Evolutionary conservation across 2,329 filamentous ascomycete genomes (phyloP).

Genomic region (Paramyrothecium sp.): DNA sequence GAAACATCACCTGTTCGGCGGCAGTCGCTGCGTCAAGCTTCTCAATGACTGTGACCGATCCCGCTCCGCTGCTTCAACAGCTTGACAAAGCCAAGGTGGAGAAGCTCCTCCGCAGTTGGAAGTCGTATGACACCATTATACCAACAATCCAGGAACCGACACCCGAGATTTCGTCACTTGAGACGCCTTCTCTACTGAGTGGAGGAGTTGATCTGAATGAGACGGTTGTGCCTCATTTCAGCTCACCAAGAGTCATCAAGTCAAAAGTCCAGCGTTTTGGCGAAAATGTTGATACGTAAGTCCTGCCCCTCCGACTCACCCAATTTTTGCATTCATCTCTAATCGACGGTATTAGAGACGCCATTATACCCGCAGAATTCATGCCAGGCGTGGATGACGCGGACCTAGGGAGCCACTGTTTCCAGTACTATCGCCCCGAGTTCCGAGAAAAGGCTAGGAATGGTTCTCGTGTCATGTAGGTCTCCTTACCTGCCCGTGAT

Average conservation of each 20-base stretch:
- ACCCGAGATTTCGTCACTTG: neutral
- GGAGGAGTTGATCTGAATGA: neutral
- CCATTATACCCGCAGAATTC: conserved; percentile 12
- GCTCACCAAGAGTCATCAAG: neutral
- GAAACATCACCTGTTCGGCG: conserved; percentile 41
- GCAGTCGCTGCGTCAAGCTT: conserved; percentile 46
- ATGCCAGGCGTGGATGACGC: conserved; percentile 15
- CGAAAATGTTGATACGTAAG: conserved; percentile 16
- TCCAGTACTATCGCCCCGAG: conserved; percentile 13
- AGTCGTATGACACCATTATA: neutral
- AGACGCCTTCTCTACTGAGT: neutral
- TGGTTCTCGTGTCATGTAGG: conserved; percentile 10
- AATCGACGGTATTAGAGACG: conserved; percentile 8
- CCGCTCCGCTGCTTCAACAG: conserved; percentile 11
- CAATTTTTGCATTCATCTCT: too few relatives aligned
- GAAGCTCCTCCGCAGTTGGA: neutral
- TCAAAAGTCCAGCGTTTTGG: conserved; percentile 13
- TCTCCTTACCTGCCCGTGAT: conserved; percentile 10
- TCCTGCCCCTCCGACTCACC: neutral
- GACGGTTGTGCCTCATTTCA: neutral
- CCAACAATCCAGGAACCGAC: conserved; percentile 1
- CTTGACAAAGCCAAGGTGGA: conserved; percentile 1
- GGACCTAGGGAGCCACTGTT: conserved; percentile 16
- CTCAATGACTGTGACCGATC: conserved; percentile 39
- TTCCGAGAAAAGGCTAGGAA: conserved; percentile 11